Base-by-base conservation (phyloP, 257 asterid species). In the Primulina tabacum region DNA sequence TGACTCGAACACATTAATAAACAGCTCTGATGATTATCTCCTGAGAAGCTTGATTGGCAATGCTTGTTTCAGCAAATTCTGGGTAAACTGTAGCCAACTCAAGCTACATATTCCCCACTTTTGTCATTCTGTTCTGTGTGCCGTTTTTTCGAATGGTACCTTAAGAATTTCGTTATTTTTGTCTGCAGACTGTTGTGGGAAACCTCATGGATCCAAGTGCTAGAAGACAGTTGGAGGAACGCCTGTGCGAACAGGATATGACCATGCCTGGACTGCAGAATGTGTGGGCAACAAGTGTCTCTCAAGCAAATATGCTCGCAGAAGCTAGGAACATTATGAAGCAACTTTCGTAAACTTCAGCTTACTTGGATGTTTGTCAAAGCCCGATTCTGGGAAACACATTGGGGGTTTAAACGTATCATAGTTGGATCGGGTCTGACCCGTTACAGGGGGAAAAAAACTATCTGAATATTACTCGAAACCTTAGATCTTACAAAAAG, bases 281-380 rank as follows among this genome's bases (percentile, higher is more conserved):
- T 75, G 70, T 92, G 10, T 83, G 89, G 93, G 89, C 82, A 9
- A 76, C 84, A 0, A 77, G 81, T 12, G 81, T 87, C 55, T 24
- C 66, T 76, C 86, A 52, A 40, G 67, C 74, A 8, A 85, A 88
- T 77, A 74, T 87, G 65, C 92, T 88, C 4, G 61, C 70, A 26
- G 83, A 90, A 80, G 88, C 97, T 47, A 87, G 90, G 79, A 67
- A 60, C 72, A 67, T 80, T 60, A 63, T 85, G 74, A 80, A 71
- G 65, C 86, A 53, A 59, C 85, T 89, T 64, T 33, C 74, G 6
- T 71, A 40, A 71, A 52, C 60, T 52, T 77, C 64, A 68, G 59
- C 43, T 73, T 68, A 62, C 24, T 18, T n/a, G 64, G 75, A 26
- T 28, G 28, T 20, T 18, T 52, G 24, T 28, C 29, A 64, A 11